Evolutionary conservation across 192 early-diverging fungal genomes (phyloP), one percentile per base, ranked within the genome.

Genomic region (Chytriomyces confervae): DNA sequence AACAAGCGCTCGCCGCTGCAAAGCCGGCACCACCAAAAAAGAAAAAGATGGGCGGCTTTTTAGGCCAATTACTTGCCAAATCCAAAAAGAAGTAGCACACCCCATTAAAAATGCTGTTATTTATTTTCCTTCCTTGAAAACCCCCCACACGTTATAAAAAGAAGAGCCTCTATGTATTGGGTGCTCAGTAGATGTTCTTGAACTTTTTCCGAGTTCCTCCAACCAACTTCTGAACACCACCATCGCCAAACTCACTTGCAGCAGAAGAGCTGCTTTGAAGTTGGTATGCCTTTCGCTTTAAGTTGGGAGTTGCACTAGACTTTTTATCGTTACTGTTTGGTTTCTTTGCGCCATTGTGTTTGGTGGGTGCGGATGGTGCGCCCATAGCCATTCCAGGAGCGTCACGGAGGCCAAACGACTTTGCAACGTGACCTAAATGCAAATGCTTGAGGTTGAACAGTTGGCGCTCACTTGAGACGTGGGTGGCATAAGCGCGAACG

Each of bases 401-500:
- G 77, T 98, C 98, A 29, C 96, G 90, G 62, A 99, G 85, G 18
- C 90, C 95, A 91, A 99, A 99, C 18, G 92, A 87, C 84, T 98
- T 98, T 62, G 97, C 98, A 75, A 97, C 83, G 80, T 99, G 98
- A 6, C 98, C 98, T 69, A 98, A 86, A 84, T 99, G 98, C 77
- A 99, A 84, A 72, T 94, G 94, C 66, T 91, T 91, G 76, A 98
- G 86, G 78, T 99, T 96, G 88, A 99, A 99, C 27, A 99, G 93
- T 49, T 93, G 91, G 50, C 92, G 92, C 79, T 97, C 94, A 0
- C 89, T 76, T 20, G 94, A 81, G 3, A 88, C 80, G 81, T 99
- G 96, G 1, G 98, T 98, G 6, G 97, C 93, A 77, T 99, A 99
- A 0, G 96, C 93, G 43, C 96, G 93, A 46, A 98, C 89, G 79